Conservation (phyloP, 768 basidiomycete genomes). For the Trametes sanguinea region DNA sequence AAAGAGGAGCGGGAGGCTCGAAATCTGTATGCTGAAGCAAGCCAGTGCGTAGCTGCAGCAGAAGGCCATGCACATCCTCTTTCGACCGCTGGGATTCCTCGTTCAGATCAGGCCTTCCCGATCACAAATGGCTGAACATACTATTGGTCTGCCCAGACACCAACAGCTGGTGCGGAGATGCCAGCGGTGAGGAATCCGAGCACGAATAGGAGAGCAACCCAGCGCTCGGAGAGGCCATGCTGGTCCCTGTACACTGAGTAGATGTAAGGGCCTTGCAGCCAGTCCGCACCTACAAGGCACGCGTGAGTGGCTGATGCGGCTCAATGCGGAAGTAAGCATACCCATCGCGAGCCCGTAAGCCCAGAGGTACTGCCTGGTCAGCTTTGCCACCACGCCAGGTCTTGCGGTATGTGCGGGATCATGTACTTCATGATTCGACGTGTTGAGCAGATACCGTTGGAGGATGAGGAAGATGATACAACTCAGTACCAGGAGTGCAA, state of each 20-base stretch:
- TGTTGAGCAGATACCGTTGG: constrained; percentile 27
- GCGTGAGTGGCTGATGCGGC: not conserved
- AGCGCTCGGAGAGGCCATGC: constrained; percentile 59
- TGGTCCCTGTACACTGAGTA: constrained; percentile 75
- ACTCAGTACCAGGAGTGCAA: constrained; percentile 25
- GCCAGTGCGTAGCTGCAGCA: constrained; percentile 65
- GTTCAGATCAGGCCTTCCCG: not conserved
- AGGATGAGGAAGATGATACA: constrained; percentile 24
- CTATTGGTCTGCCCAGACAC: constrained; percentile 80
- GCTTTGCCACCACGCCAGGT: constrained; percentile 6
- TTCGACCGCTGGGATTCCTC: constrained; percentile 54
- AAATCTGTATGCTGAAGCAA: constrained; percentile 60
- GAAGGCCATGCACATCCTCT: constrained; percentile 67
- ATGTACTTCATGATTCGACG: not conserved
- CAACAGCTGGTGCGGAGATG: constrained; percentile 66
- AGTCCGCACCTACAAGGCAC: constrained; percentile 3
- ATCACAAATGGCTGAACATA: constrained; percentile 35
- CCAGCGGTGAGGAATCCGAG: constrained; percentile 75
- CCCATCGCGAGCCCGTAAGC: constrained; percentile 80
- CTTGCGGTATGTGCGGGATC: not conserved
- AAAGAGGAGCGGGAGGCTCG: constrained; percentile 59
- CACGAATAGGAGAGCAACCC: constrained; percentile 75
- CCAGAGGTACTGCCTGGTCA: constrained; percentile 54
- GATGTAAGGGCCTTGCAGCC: constrained; percentile 80
- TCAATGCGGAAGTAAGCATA: constrained; percentile 33